phyloP scores from a whole-genome alignment of 2,329 filamentous ascomycete genomes.

The Ambrosiella beaveri region DNA sequence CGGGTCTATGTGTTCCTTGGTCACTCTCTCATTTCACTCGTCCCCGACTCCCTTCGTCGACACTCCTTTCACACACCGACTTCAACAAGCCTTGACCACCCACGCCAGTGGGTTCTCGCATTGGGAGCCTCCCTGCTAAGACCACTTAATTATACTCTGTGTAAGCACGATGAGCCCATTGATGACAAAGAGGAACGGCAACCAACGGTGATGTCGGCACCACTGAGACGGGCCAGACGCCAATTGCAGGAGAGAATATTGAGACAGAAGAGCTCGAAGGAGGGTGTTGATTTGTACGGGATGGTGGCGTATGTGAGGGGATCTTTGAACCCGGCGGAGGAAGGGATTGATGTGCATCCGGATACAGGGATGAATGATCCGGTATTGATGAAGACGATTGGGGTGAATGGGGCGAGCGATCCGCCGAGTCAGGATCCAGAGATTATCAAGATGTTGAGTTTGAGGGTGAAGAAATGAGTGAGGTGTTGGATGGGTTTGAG shows the following conservation, averaged over 20 bases:
- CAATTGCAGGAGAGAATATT: slow-evolving; percentile 7
- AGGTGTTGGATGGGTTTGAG: background rate
- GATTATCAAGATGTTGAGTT: slow-evolving; percentile 17
- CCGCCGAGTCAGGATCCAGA: slow-evolving; percentile 26
- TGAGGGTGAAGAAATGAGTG: slow-evolving; percentile 6
- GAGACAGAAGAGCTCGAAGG: slow-evolving; percentile 9
- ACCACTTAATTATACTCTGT: slow-evolving; percentile 16
- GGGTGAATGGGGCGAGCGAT: slow-evolving; percentile 16
- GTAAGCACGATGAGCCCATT: slow-evolving; percentile 14
- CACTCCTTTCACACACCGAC: slow-evolving; percentile 9
- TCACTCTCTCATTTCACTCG: slow-evolving; percentile 10
- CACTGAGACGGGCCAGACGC: slow-evolving; percentile 7
- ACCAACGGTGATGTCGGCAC: slow-evolving; percentile 8
- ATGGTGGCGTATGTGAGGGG: slow-evolving; percentile 20
- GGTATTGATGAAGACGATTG: slow-evolving; percentile 19
- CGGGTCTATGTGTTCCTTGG: slow-evolving; percentile 14
- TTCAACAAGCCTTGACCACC: slow-evolving; percentile 11
- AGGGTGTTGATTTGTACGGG: slow-evolving; percentile 18
- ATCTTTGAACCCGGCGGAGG: slow-evolving; percentile 16
- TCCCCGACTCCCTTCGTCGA: slow-evolving; percentile 13
- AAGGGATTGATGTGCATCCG: slow-evolving; percentile 24
- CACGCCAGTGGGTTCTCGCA: slow-evolving; percentile 16
- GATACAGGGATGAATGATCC: slow-evolving; percentile 25
- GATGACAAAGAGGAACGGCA: slow-evolving; percentile 2
- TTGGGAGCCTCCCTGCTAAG: slow-evolving; percentile 16